Conservation (phyloP, 345 rosid species). For the Moricandia moricandioides region DNA sequence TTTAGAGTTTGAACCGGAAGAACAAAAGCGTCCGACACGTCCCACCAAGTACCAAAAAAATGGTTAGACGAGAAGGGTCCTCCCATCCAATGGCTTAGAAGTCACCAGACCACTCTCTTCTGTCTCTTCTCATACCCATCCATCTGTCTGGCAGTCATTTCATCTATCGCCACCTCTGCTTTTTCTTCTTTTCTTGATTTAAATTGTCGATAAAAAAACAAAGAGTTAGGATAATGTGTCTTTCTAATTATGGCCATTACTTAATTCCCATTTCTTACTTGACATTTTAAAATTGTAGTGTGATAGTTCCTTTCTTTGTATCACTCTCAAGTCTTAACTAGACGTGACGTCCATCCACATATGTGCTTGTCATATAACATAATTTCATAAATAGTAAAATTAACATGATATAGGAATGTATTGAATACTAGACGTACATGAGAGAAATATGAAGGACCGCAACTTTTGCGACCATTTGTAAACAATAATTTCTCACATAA, state of each 20-base stretch:
- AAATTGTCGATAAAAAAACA: background rate
- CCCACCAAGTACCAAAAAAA: background rate
- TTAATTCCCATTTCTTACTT: slow-evolving; percentile 19
- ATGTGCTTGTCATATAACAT: background rate
- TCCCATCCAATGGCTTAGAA: slow-evolving; percentile 18
- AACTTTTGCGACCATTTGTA: no score
- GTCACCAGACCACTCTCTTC: slow-evolving; percentile 1
- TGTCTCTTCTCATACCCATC: slow-evolving; percentile 30
- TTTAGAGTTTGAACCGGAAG: background rate
- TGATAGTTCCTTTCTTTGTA: background rate
- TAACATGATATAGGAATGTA: no score
- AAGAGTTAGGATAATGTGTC: slow-evolving; percentile 20
- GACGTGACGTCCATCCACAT: slow-evolving; percentile 23
- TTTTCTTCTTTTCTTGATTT: background rate
- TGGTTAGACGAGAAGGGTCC: slow-evolving; percentile 24
- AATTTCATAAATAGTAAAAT: no score
- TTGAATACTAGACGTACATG: no score
- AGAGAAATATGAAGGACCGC: no score
- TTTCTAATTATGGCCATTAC: slow-evolving; percentile 25
- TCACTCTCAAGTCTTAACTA: slow-evolving; percentile 30
- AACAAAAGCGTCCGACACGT: slow-evolving; percentile 35
- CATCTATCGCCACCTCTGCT: slow-evolving; percentile 21
- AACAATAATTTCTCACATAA: no score
- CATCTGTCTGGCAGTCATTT: slow-evolving; percentile 17
- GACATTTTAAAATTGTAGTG: slow-evolving; percentile 21